Base-by-base conservation (phyloP, 2,329 filamentous ascomycete genomes). In the Pseudopithomyces chartarum region DNA sequence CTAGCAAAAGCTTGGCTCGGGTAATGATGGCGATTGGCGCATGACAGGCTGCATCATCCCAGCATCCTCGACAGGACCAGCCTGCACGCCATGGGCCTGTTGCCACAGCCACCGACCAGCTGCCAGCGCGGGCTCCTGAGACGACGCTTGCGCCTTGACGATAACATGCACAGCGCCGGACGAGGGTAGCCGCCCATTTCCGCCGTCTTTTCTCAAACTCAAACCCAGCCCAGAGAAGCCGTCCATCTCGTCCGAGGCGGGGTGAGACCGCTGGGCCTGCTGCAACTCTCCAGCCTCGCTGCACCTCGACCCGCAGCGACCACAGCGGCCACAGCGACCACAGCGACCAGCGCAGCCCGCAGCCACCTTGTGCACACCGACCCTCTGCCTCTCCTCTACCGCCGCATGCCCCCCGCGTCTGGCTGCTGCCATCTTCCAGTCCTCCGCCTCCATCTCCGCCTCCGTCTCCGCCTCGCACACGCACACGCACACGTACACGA, bases 81-180 rank as follows among this genome's bases (percentile, higher is more conserved):
- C 60, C 65, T 67, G 59, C 54, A 55, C 49, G 58, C 57, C 51
- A 54, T 66, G 65, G n/a, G 38, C 36, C 36, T 65, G 64, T 63
- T 64, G 72, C 70, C 69, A 73, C 71, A 65, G 50, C 66, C 69
- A 67, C 62, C 55, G 22, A 63, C 55, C 58, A 54, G 48, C 52
- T 49, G 44, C 59, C 60, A 57, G 62, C 60, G 57, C 53, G 48
- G 43, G 59, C 43, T 49, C 39, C 55, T 75, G 70, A 73, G 73
- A 75, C 71, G 73, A 75, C 71, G 52, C 47, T 60, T n/a, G n/a
- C n/a, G n/a, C n/a, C n/a, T n/a, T 59, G 50, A 59, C 59, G 42
- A 33, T 45, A 29, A 4, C 26, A 29, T 29, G 26, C 8, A 49
- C 32, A 46, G 23, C 43, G 10, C 44, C n/a, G 26, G 23, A 51